Evolutionary conservation across 306 rosid species (phyloP), one percentile per base, ranked within the genome.

Genomic region (Spatholobus suberectus): DNA sequence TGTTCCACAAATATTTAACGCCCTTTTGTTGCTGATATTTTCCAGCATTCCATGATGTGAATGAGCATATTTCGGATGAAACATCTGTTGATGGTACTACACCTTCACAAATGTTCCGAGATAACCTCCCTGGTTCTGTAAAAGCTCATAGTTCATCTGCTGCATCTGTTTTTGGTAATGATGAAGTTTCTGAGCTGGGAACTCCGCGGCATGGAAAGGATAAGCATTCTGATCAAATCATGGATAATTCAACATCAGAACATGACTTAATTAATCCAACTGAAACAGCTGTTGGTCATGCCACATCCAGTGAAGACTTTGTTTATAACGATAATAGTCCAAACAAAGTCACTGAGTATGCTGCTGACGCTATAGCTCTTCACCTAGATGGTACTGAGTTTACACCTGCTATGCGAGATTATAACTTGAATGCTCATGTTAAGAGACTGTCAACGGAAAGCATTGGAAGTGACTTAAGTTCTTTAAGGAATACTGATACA

Each of bases 301-400:
- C 86, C 52, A 37, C 84, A 78, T 84, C 82, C 47, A 84, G 68
- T 76, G 79, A 78, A 72, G 90, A 76, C 59, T 81, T 85, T 32
- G 38, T 59, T 81, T 26, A 29, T 68, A 86, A 81, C 76, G 75
- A 77, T 75, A 73, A 8, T 41, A 47, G 70, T 81, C 38, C 44
- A 69, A 57, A 35, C 63, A 63, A 78, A 67, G 57, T 78, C 43
- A 37, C 80, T 12, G 86, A 85, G 74, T 85, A 72, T 80, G 63
- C 35, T 77, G 71, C 82, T 47, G 80, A 54, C 61, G 76, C 77
- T 49, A 81, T 85, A 80, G 85, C 84, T 81, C 79, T 94, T 65
- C 78, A 65, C 81, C 85, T 94, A 46, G 94, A 94, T 34, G 98
- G 96, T 85, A 79, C 96, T 20, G 90, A 85, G 46, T 94, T 84